These are phyloP conservation scores for Didymellaceae sp. DNA, from an alignment of 2,329 filamentous ascomycete genomes.

Conservation along the genomic window DNA sequence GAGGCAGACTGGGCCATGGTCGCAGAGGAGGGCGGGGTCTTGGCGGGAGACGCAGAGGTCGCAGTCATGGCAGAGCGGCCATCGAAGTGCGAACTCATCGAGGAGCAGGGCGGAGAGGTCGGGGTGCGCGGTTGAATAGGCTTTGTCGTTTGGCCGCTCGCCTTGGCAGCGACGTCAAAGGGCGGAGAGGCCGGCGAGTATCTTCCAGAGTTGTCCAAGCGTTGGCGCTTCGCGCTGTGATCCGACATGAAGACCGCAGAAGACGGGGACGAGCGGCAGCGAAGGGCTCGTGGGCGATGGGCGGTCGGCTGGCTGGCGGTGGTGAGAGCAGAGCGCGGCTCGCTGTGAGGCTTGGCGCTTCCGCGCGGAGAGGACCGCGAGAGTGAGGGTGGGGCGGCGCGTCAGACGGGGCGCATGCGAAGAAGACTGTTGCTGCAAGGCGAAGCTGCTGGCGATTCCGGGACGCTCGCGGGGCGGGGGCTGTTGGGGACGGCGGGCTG, in stretches of 20 bases:
- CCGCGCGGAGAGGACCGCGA: slow-evolving; percentile 41
- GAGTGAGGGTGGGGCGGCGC: slow-evolving; percentile 29
- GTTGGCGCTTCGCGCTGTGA: slow-evolving; percentile 48
- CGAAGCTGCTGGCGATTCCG: slow-evolving; percentile 4
- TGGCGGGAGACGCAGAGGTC: slow-evolving; percentile 36
- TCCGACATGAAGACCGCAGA: slow-evolving; percentile 43
- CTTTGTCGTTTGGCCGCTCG: slow-evolving; percentile 49
- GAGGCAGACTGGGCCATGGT: slow-evolving; percentile 46
- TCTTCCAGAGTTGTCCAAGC: slow-evolving; percentile 48
- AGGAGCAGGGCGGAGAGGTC: slow-evolving; percentile 56
- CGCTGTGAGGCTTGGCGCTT: slow-evolving; percentile 34
- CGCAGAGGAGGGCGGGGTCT: slow-evolving; percentile 54
- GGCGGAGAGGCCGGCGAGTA: slow-evolving; percentile 55
- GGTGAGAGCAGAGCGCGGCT: slow-evolving; percentile 24
- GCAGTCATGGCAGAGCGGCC: slow-evolving; percentile 40
- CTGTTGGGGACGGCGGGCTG: slow-evolving; percentile 6
- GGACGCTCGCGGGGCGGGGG: slow-evolving; percentile 8
- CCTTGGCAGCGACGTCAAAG: slow-evolving; percentile 49
- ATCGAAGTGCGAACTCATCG: slow-evolving; percentile 53
- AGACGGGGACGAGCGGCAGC: slow-evolving; percentile 13
- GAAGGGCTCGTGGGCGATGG: slow-evolving; percentile 20
- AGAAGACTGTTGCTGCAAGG: slow-evolving; percentile 20
- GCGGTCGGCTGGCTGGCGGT: slow-evolving; percentile 29
- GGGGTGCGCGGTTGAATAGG: slow-evolving; percentile 55
- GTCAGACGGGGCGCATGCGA: slow-evolving; percentile 43